phyloP scores from a whole-genome alignment of 495 filamentous ascomycete genomes.

The Penicillium bovifimosum region DNA sequence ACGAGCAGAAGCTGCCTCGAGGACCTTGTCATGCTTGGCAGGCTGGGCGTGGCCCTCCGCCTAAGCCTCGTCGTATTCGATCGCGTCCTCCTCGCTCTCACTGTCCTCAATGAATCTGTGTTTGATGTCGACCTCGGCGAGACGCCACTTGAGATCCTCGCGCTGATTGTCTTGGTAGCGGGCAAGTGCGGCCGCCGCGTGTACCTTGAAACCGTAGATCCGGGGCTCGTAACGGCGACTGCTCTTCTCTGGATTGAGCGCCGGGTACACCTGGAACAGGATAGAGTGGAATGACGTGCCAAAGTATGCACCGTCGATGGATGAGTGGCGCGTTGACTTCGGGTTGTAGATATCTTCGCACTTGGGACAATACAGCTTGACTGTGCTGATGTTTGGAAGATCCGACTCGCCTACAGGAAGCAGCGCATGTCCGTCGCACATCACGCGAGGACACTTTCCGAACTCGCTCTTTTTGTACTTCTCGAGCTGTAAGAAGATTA shows the following conservation, averaged over 20 bases:
- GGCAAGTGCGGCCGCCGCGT: conserved; percentile 79
- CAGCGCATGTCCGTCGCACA: conserved; percentile 85
- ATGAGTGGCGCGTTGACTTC: conserved; percentile 91
- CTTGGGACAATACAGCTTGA: conserved; percentile 92
- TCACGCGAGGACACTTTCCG: conserved; percentile 93
- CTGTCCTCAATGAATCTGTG: conserved; percentile 53
- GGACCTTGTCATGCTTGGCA: conserved; percentile 27
- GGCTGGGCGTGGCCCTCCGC: conserved; percentile 3
- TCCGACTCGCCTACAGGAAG: conserved; percentile 92
- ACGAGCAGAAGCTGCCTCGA: conserved; percentile 37
- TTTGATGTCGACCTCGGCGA: conserved; percentile 49
- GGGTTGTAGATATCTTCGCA: conserved; percentile 99
- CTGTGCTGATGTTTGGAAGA: conserved; percentile 73
- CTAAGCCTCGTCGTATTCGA: conserved; percentile 41
- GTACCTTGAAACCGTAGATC: conserved; percentile 92
- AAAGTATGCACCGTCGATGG: conserved; percentile 97
- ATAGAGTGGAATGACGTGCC: conserved; percentile 98
- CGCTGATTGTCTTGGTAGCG: conserved; percentile 84
- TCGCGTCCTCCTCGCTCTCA: conserved; percentile 46
- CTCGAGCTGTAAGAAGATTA: conserved; percentile 61
- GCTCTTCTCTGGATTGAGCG: conserved; percentile 78
- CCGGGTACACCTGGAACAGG: conserved; percentile 95
- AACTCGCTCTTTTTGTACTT: conserved; percentile 99
- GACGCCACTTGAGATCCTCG: conserved; percentile 69
- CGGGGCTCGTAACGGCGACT: conserved; percentile 79